Base-by-base conservation (phyloP, 2,329 filamentous ascomycete species). In the Venturia asperata region DNA sequence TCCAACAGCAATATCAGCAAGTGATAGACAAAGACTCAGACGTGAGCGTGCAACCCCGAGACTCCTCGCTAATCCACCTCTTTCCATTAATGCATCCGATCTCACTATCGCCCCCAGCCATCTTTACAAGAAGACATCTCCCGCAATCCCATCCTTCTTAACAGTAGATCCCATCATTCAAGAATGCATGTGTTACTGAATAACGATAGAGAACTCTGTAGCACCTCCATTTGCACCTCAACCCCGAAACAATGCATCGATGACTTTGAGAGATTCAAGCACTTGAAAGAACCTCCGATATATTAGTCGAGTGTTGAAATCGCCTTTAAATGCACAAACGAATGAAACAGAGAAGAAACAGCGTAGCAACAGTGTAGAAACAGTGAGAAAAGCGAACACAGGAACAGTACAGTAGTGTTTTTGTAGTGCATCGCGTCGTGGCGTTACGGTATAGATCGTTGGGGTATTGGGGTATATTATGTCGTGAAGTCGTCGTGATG, bases 381-480 rank as follows among this genome's bases (percentile, higher is more conserved):
- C 43, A 37, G 19, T 27, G n/a, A n/a, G 21, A 37, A 15, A 10
- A 56, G 11, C 3, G 21, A 19, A 34, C 3, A 56, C 24, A 56
- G 27, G 5, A 58, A 37, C 52, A 34, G 17, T 19, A n/a, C 15
- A 34, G 30, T 37, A 5, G 5, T 58, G 30, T 58, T 58, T 58
- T 58, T 58, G 27, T 19, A 15, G 30, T 21, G 52, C 3, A 37
- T 21, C 52, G 27, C 19, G 47, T 2, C 47, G 21, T 52, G 47
- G 52, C 52, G 52, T 37, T 6, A 21, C 37, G 27, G 30, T 21
- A 58, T 37, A 37, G 30, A 37, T 15, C 17, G 1, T n/a, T 37
- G 52, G 52, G 49, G 52, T 58, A 58, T 58, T 9, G 27, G 30
- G 52, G 52, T 58, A 58, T 52, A 13, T 52, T 13, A 52, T 58